phyloP scores from a whole-genome alignment of 352 stramenopile species.

The Discostella stelligera region DNA sequence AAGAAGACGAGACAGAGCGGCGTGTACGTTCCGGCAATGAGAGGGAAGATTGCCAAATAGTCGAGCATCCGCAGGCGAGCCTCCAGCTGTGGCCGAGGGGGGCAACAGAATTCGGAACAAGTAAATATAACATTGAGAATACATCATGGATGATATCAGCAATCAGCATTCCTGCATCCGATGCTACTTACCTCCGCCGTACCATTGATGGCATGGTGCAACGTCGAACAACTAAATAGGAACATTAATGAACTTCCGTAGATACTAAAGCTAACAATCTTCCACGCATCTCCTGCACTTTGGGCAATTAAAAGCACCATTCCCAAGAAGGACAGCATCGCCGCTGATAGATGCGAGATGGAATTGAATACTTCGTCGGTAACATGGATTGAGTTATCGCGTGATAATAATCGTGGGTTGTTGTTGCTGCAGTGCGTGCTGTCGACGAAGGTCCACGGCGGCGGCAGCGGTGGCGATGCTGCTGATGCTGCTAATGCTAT shows the following conservation, averaged over 20 bases:
- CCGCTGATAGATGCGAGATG: conserved; percentile 60
- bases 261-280: conserved; percentile 72
- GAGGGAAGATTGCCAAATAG: conserved; percentile 77
- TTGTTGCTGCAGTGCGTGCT: conserved; percentile 14
- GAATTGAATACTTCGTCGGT: conserved; percentile 78
- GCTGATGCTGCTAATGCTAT: neutral
- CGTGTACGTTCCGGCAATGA: conserved; percentile 80
- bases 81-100: conserved; percentile 37
- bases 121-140: neutral
- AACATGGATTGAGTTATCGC: conserved; percentile 55
- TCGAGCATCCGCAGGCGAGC: conserved; percentile 64
- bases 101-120: neutral
- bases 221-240: conserved; percentile 60
- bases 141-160: neutral
- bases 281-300: conserved; percentile 56
- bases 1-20: conserved; percentile 70
- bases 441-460: conserved; percentile 58
- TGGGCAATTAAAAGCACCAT: conserved; percentile 55
- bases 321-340: conserved; percentile 58
- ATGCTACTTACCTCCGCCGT: conserved; percentile 33
- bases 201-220: conserved; percentile 66
- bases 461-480: no score
- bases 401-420: conserved; percentile 27
- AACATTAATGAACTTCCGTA: conserved; percentile 63
- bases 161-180: neutral